Conservation (phyloP, 345 rosid genomes). For the Lepidium africanum region DNA sequence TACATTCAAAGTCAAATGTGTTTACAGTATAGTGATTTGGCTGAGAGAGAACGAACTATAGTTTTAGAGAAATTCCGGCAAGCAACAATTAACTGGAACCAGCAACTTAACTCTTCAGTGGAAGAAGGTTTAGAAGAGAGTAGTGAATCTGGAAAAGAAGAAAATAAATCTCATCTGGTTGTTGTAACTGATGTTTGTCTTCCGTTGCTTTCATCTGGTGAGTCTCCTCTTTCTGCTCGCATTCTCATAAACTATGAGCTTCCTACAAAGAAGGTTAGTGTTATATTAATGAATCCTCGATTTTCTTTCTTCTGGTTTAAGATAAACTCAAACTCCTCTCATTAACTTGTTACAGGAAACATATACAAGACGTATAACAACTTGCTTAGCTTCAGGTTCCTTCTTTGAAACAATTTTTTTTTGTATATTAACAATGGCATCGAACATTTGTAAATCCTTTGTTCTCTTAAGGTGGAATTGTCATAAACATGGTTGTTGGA, state of each 20-base stretch:
- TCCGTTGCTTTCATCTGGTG: conserved; percentile 58
- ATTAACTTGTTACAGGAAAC: conserved; percentile 44
- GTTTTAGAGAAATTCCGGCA: conserved; percentile 56
- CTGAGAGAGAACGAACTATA: conserved; percentile 47
- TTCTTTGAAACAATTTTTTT: background rate
- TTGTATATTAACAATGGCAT: conserved; percentile 3
- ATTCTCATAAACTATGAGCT: conserved; percentile 80
- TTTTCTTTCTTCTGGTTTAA: background rate
- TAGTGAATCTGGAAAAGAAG: conserved; percentile 33
- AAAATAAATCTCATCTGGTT: conserved; percentile 51
- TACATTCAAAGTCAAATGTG: background rate
- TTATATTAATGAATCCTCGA: background rate
- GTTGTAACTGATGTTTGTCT: conserved; percentile 83
- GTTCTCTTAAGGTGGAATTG: conserved; percentile 66
- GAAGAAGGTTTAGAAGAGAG: conserved; percentile 35
- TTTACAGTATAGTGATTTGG: conserved; percentile 67
- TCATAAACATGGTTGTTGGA: conserved; percentile 88
- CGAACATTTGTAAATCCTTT: background rate
- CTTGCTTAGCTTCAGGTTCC: conserved; percentile 84
- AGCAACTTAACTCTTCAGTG: conserved; percentile 33
- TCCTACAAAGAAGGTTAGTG: conserved; percentile 64
- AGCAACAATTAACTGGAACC: conserved; percentile 54
- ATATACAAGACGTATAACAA: conserved; percentile 59
- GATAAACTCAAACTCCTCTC: background rate
- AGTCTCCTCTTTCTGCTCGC: conserved; percentile 53